Conservation (phyloP, 2,329 filamentous ascomycete species). For the Rhinocladiella mackenziei region DNA sequence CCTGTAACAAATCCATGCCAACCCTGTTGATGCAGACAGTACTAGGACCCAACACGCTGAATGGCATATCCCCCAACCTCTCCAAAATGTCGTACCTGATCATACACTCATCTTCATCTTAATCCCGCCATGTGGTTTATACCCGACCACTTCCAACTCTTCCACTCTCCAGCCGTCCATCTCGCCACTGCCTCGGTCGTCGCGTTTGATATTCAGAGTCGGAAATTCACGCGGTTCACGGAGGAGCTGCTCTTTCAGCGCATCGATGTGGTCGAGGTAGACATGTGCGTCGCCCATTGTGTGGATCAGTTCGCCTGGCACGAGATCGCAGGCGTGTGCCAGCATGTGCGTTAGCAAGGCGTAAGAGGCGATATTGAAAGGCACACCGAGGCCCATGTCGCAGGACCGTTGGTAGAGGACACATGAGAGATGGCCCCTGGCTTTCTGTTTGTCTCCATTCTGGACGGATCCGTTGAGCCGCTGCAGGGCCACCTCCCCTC, state of each 20-base stretch:
- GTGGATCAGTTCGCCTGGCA: slow-evolving; percentile 83
- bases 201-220: slow-evolving; percentile 65
- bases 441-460: slow-evolving; percentile 33
- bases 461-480: slow-evolving; percentile 3
- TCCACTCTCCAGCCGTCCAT: slow-evolving; percentile 89
- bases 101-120: slow-evolving; percentile 98
- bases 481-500: slow-evolving; percentile 28
- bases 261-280: slow-evolving; percentile 87
- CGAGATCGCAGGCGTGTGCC: slow-evolving; percentile 76
- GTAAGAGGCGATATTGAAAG: slow-evolving; percentile 96
- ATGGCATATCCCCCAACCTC: no score
- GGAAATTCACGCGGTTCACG: slow-evolving; percentile 80
- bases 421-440: slow-evolving; percentile 72
- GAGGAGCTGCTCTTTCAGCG: slow-evolving; percentile 72
- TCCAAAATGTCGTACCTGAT: slow-evolving; percentile 12
- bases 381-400: slow-evolving; percentile 95
- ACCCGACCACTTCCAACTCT: slow-evolving; percentile 82
- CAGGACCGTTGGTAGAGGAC: slow-evolving; percentile 90
- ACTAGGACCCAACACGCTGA: neutral
- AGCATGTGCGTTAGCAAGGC: slow-evolving; percentile 93
- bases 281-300: slow-evolving; percentile 99
- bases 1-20: no score
- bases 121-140: slow-evolving; percentile 86
- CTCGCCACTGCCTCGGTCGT: slow-evolving; percentile 70
- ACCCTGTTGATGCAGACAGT: no score